Percentiles rank a stretch among this genome's conserved stretches.
Evolutionary conservation across 2,329 filamentous ascomycete genomes (phyloP).

Genomic region (Botrytis fragariae): DNA sequence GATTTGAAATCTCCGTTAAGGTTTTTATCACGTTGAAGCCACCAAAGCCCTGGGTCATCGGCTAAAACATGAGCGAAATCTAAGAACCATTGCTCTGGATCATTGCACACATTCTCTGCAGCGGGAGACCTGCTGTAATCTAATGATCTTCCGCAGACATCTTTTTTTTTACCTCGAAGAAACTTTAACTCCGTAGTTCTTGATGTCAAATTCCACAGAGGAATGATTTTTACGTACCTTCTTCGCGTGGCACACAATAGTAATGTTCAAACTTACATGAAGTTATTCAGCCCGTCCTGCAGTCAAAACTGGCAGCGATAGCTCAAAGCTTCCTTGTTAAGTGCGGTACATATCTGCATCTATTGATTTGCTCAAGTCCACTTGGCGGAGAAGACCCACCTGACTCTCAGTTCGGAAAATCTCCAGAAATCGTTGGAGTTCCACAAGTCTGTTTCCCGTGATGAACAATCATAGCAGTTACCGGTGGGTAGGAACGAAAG

Average conservation of each 20-base stretch:
- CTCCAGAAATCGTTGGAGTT: not conserved
- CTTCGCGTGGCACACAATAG: not conserved
- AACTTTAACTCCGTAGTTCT: not conserved
- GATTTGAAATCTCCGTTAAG: not conserved
- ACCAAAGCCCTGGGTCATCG: not conserved
- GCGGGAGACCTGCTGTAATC: not conserved
- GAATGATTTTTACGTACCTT: not conserved
- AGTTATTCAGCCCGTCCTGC: not conserved
- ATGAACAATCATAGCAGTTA: no score
- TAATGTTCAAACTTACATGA: not conserved
- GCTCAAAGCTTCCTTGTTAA: not conserved
- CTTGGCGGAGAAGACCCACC: not conserved
- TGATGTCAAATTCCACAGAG: not conserved
- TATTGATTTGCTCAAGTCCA: not conserved
- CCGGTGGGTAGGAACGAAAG: not conserved
- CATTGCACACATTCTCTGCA: not conserved
- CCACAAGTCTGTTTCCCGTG: not conserved
- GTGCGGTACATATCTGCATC: not conserved
- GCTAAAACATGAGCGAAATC: not conserved
- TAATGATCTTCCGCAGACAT: not conserved
- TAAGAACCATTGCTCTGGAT: not conserved
- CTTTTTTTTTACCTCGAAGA: not conserved
- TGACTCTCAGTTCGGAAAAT: slow-evolving; percentile 1
- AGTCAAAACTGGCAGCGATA: not conserved
- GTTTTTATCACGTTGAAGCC: not conserved